phyloP scores from a whole-genome alignment of 78 protist species.

The Speleostelium caveatum region DNA sequence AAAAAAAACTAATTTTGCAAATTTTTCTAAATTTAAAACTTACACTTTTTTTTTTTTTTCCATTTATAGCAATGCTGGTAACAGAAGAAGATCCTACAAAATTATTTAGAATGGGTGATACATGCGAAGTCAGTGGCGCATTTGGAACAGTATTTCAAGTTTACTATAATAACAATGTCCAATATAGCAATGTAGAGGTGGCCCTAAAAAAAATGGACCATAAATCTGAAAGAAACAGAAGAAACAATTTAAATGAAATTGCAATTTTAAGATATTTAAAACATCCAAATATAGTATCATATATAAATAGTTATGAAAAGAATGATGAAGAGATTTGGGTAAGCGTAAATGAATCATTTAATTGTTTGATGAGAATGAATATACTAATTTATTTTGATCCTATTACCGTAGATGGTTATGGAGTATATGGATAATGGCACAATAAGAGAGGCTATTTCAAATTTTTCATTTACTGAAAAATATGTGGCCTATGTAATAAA shows the following conservation, averaged over 20 bases:
- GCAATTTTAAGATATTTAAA: slow-evolving; percentile 49
- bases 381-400: too few species aligned
- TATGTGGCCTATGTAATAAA: slow-evolving; percentile 62
- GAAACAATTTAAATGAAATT: slow-evolving; percentile 67
- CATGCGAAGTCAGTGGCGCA: slow-evolving; percentile 42
- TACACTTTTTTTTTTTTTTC: too few species aligned
- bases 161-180: neutral
- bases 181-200: slow-evolving; percentile 20
- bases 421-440: slow-evolving; percentile 79
- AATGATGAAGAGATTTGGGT: slow-evolving; percentile 79
- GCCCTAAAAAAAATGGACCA: slow-evolving; percentile 72
- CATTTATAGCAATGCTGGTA: slow-evolving; percentile 41
- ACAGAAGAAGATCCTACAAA: slow-evolving; percentile 68
- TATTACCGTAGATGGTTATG: slow-evolving; percentile 68
- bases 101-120: slow-evolving; percentile 30
- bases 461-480: slow-evolving; percentile 68
- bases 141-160: slow-evolving; percentile 68
- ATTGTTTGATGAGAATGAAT: too few species aligned
- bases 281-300: slow-evolving; percentile 69
- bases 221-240: slow-evolving; percentile 47
- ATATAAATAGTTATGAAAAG: slow-evolving; percentile 64
- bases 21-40: too few species aligned
- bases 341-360: too few species aligned
- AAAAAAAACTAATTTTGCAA: too few species aligned
- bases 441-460: slow-evolving; percentile 56